Percentiles rank a stretch among this genome's conserved stretches.
These are phyloP conservation scores for Yamadazyma aaseri DNA, from an alignment of 1,139 yeast genomes.

Conservation along the genomic window DNA sequence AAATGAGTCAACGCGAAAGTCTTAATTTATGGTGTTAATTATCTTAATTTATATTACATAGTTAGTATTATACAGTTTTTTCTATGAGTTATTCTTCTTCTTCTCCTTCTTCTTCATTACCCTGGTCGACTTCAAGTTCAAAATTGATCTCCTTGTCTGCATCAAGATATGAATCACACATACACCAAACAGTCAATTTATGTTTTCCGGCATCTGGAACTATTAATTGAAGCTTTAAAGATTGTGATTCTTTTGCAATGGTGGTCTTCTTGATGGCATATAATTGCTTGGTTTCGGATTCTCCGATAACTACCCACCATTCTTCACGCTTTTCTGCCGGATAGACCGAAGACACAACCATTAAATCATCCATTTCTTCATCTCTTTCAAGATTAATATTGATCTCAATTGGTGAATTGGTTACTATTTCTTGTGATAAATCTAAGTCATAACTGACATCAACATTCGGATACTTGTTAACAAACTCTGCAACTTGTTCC, in stretches of 20 bases:
- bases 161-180: slow-evolving; percentile 88
- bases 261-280: slow-evolving; percentile 72
- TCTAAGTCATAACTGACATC: slow-evolving; percentile 61
- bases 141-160: slow-evolving; percentile 76
- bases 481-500: slow-evolving; percentile 76
- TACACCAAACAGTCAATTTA: slow-evolving; percentile 71
- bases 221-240: slow-evolving; percentile 53
- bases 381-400: slow-evolving; percentile 63
- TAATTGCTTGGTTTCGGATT: slow-evolving; percentile 54
- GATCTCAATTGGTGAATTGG: slow-evolving; percentile 47
- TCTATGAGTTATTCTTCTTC: not conserved
- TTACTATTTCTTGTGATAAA: slow-evolving; percentile 33
- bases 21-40: not conserved
- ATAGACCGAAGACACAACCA: slow-evolving; percentile 54
- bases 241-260: slow-evolving; percentile 52
- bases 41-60: not conserved
- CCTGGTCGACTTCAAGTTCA: slow-evolving; percentile 10
- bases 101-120: not conserved
- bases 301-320: slow-evolving; percentile 91
- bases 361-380: slow-evolving; percentile 69
- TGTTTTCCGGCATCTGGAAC: slow-evolving; percentile 63
- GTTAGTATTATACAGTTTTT: not conserved
- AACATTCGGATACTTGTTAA: slow-evolving; percentile 84
- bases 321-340: slow-evolving; percentile 65
- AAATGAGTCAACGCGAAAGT: not conserved